phyloP scores from a whole-genome alignment of 2,329 filamentous ascomycete genomes.

The Bipolaris bicolor region DNA sequence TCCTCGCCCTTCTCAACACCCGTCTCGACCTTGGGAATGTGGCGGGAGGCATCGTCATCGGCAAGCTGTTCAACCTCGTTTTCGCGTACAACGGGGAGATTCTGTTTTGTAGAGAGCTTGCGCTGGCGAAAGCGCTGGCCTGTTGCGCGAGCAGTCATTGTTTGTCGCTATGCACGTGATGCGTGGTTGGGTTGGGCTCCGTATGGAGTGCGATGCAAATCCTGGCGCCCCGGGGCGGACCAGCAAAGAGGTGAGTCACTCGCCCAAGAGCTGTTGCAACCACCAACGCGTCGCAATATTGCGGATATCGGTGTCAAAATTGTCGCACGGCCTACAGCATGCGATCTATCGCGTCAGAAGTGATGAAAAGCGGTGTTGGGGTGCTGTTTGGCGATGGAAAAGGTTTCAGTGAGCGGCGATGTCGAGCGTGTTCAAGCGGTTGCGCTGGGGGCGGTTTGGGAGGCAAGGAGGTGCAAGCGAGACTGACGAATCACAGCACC shows the following conservation, averaged over 20 bases:
- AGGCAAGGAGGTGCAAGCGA: conserved; percentile 16
- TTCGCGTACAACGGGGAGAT: conserved; percentile 85
- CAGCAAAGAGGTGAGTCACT: conserved; percentile 22
- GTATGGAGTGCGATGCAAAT: conserved; percentile 23
- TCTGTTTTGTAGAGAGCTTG: conserved; percentile 91
- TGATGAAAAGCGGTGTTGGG: conserved; percentile 27
- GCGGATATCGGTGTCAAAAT: conserved; percentile 39
- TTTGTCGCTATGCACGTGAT: conserved; percentile 38
- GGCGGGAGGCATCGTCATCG: conserved; percentile 83
- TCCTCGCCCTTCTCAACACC: conserved; percentile 97
- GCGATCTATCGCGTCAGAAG: conserved; percentile 28
- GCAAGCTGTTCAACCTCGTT: conserved; percentile 85
- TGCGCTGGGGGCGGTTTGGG: conserved; percentile 14
- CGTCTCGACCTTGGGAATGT: conserved; percentile 85
- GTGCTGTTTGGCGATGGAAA: conserved; percentile 27
- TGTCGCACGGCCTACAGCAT: conserved; percentile 31
- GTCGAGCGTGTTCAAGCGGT: conserved; percentile 18
- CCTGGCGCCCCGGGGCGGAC: conserved; percentile 27
- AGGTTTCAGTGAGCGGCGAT: conserved; percentile 18
- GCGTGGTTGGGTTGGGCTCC: conserved; percentile 13
- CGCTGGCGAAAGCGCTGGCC: conserved; percentile 75
- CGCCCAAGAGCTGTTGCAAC: conserved; percentile 29
- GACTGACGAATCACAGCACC: conserved; percentile 9
- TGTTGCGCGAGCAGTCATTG: conserved; percentile 47
- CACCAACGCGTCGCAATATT: conserved; percentile 38